These are phyloP conservation scores for Aspergillus japonicus DNA, from an alignment of 2,329 filamentous ascomycete genomes.

Conservation along the genomic window DNA sequence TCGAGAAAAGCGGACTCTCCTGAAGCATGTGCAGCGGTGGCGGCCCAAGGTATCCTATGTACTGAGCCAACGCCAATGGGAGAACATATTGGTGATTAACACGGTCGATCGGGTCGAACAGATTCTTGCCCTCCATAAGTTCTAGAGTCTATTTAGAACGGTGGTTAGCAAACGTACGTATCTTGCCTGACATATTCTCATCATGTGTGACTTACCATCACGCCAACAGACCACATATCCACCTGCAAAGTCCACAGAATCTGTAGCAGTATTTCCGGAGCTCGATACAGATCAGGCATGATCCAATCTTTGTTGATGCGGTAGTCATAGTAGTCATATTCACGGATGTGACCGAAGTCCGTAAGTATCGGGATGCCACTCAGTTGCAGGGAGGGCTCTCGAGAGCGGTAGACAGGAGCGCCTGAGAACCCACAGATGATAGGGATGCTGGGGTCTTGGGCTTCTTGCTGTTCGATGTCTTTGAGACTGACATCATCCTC, in stretches of 20 bases:
- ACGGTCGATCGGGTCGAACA: slow-evolving; percentile 29
- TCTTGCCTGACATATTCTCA: no score
- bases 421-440: not conserved
- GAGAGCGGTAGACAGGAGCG: not conserved
- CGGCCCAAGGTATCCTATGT: slow-evolving; percentile 16
- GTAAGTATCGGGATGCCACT: slow-evolving; percentile 1
- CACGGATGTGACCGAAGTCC: slow-evolving; percentile 5
- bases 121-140: slow-evolving; percentile 26
- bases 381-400: not conserved
- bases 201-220: slow-evolving; percentile 2
- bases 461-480: slow-evolving; percentile 4
- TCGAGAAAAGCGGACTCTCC: slow-evolving; percentile 20
- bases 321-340: not conserved
- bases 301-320: not conserved
- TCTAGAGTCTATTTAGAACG: slow-evolving; percentile 23
- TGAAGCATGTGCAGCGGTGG: slow-evolving; percentile 24
- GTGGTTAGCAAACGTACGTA: no score
- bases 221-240: slow-evolving; percentile 8
- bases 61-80: no score
- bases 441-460: slow-evolving; percentile 1
- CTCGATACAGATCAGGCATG: slow-evolving; percentile 8
- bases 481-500: not conserved
- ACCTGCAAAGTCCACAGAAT: slow-evolving; percentile 5
- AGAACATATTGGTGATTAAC: slow-evolving; percentile 23
- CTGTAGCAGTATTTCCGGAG: slow-evolving; percentile 6